These are phyloP conservation scores for Neofusicoccum kwambonambiense DNA, from an alignment of 2,329 filamentous ascomycete genomes.

Conservation along the genomic window DNA sequence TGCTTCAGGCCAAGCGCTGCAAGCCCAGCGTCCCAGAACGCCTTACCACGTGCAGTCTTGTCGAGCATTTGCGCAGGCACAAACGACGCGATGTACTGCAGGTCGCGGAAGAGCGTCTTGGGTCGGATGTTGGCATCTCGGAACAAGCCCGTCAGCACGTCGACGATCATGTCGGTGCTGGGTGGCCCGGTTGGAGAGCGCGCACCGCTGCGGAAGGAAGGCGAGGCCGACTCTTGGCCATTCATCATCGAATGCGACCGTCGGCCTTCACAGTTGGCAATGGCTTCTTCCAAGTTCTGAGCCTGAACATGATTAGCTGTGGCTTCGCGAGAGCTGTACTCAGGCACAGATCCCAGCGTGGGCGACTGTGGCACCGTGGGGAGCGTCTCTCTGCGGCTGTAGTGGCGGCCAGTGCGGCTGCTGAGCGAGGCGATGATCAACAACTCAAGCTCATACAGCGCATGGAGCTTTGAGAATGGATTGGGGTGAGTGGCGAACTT, in stretches of 20 bases:
- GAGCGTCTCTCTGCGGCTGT: conserved; percentile 40
- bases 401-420: conserved; percentile 51
- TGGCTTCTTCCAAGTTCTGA: conserved; percentile 61
- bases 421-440: conserved; percentile 75
- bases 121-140: conserved; percentile 46
- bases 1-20: conserved; percentile 87
- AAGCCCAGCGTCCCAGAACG: conserved; percentile 86
- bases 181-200: conserved; percentile 39
- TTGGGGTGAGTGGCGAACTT: conserved; percentile 90
- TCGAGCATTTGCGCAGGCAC: conserved; percentile 58
- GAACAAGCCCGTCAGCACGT: conserved; percentile 45
- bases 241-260: conserved; percentile 57
- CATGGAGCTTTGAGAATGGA: conserved; percentile 80
- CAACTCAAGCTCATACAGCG: conserved; percentile 77
- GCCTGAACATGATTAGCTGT: conserved; percentile 43
- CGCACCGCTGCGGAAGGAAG: conserved; percentile 25
- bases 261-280: conserved; percentile 68
- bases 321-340: conserved; percentile 45
- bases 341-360: conserved; percentile 44
- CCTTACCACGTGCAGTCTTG: conserved; percentile 63
- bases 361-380: conserved; percentile 45
- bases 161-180: conserved; percentile 45
- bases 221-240: conserved; percentile 22
- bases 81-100: conserved; percentile 60
- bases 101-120: conserved; percentile 48